These are phyloP conservation scores for Hanseniaspora lindneri DNA, from an alignment of 805 yeast genomes.

Conservation along the genomic window DNA sequence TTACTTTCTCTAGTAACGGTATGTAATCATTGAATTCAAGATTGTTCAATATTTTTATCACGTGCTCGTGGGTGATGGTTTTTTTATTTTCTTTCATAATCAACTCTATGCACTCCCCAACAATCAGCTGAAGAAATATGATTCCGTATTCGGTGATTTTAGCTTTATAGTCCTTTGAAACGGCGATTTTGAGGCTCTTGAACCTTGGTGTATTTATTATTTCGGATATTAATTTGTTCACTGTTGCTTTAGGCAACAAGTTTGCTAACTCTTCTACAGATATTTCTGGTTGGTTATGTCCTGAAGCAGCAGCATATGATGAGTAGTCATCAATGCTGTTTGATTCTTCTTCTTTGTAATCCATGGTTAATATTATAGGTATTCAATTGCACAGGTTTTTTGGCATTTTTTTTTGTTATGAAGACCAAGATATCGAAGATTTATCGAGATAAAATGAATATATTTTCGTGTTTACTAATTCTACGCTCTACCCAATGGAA, in stretches of 20 bases:
- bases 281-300: conserved; percentile 1
- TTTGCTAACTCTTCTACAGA: conserved; percentile 21
- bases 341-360: neutral
- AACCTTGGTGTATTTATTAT: conserved; percentile 39
- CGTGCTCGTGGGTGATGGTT: conserved; percentile 94
- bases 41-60: conserved; percentile 74
- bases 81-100: conserved; percentile 89
- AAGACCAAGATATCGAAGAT: neutral
- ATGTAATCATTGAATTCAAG: conserved; percentile 79
- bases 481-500: too few relatives aligned
- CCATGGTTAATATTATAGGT: neutral
- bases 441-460: too few relatives aligned
- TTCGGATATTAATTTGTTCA: conserved; percentile 85
- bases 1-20: conserved; percentile 64
- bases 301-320: neutral
- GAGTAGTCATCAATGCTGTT: neutral
- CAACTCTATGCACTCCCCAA: conserved; percentile 92
- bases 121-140: conserved; percentile 41
- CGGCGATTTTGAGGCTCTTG: conserved; percentile 6
- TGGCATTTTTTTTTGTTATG: neutral
- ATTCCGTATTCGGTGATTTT: conserved; percentile 14
- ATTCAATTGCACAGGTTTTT: neutral
- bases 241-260: conserved; percentile 56
- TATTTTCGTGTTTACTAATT: too few relatives aligned
- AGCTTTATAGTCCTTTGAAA: conserved; percentile 10